These are phyloP conservation scores for Macrophomina phaseolina DNA, from an alignment of 2,329 filamentous ascomycete genomes.

Conservation along the genomic window DNA sequence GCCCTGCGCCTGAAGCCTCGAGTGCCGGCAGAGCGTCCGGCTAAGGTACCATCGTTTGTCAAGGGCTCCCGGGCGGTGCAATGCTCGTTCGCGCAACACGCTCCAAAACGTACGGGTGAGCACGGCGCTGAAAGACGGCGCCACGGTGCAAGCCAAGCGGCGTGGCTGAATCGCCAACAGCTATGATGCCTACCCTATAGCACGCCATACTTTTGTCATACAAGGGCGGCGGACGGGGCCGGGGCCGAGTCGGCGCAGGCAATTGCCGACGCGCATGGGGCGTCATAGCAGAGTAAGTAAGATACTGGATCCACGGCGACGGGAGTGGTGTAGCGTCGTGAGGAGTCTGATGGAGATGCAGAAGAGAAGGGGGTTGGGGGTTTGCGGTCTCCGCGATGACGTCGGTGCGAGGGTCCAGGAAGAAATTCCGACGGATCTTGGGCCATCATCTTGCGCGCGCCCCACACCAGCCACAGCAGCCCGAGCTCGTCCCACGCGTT, in stretches of 20 bases:
- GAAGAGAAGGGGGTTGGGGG: too few species aligned
- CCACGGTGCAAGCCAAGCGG: background rate
- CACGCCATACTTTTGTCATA: conserved; percentile 6
- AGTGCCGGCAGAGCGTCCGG: background rate
- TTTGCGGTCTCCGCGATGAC: background rate
- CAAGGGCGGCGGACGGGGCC: background rate
- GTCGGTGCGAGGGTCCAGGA: background rate
- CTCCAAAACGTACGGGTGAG: too few species aligned
- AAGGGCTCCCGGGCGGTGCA: background rate
- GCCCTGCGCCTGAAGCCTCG: conserved; percentile 1
- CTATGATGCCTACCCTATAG: background rate
- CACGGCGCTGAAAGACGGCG: too few species aligned
- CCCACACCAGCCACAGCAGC: conserved; percentile 19
- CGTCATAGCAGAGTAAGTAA: conserved; percentile 12
- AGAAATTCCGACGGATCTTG: conserved; percentile 13
- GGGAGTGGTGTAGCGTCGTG: background rate
- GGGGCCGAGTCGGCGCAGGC: background rate
- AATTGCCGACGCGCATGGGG: background rate
- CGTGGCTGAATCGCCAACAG: background rate
- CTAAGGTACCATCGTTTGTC: background rate
- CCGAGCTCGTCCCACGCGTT: conserved; percentile 11
- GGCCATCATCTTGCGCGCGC: background rate
- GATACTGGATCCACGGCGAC: background rate
- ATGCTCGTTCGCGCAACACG: background rate
- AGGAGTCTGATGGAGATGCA: background rate